Percentiles rank a stretch among this genome's conserved stretches.
Evolutionary conservation across 2,329 filamentous ascomycete species (phyloP).

Genomic region (Xenosphaeropsis pyriputrescens): DNA sequence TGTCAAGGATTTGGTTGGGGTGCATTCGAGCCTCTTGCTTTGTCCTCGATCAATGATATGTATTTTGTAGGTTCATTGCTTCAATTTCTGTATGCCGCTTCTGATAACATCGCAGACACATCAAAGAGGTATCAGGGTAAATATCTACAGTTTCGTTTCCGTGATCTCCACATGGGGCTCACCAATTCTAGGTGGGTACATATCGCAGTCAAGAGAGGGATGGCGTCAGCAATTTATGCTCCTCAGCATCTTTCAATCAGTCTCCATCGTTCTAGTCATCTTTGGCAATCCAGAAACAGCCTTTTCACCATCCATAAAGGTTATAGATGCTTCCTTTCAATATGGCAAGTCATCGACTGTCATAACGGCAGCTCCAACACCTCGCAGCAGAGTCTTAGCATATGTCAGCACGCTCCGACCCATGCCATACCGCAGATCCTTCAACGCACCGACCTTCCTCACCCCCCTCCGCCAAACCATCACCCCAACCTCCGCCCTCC

Average conservation of each 20-base stretch:
- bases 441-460: conserved; percentile 6
- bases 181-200: conserved; percentile 35
- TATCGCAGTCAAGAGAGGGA: conserved; percentile 23
- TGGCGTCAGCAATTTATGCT: conserved; percentile 35
- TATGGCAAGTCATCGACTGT: conserved; percentile 3
- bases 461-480: conserved; percentile 26
- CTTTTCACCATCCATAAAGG: conserved; percentile 15
- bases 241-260: conserved; percentile 29
- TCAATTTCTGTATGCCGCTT: not conserved
- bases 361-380: not conserved
- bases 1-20: conserved; percentile 45
- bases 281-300: conserved; percentile 36
- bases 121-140: conserved; percentile 29
- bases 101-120: conserved; percentile 31
- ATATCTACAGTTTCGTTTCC: conserved; percentile 28
- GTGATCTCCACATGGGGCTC: conserved; percentile 35
- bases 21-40: conserved; percentile 36
- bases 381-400: not conserved
- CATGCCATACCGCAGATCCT: not conserved
- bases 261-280: conserved; percentile 30
- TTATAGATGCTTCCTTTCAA: not conserved
- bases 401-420: not conserved
- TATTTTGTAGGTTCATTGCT: conserved; percentile 31
- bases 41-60: conserved; percentile 37
- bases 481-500: conserved; percentile 32